phyloP scores from a whole-genome alignment of 192 early-diverging fungal species.

The Gaertneriomyces sp. region DNA sequence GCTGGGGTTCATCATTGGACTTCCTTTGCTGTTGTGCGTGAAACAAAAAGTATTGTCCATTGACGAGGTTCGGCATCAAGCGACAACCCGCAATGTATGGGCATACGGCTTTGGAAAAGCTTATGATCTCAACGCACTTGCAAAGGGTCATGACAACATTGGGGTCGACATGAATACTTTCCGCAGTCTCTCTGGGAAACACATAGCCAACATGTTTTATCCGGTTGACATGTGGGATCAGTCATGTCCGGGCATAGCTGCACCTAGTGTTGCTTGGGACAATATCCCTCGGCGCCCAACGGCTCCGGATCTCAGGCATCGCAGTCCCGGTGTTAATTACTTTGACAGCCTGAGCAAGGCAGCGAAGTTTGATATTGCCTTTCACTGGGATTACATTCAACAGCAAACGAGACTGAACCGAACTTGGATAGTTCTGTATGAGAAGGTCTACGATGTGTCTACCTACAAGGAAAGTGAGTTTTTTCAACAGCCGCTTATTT shows the following conservation, averaged over 20 bases:
- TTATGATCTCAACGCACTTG: constrained; percentile 28
- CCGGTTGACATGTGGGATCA: constrained; percentile 24
- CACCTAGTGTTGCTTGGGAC: constrained; percentile 37
- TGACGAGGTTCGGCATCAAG: constrained; percentile 32
- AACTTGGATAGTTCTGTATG: constrained; percentile 35
- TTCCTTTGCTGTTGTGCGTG: constrained; percentile 74
- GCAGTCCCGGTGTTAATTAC: not conserved
- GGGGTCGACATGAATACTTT: constrained; percentile 16
- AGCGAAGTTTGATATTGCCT: constrained; percentile 23
- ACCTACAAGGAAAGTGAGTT: constrained; percentile 21
- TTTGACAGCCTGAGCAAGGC: not conserved
- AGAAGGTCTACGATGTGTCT: constrained; percentile 42
- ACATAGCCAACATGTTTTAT: constrained; percentile 39
- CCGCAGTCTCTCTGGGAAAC: constrained; percentile 27
- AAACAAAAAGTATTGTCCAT: constrained; percentile 58
- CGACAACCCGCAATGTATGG: constrained; percentile 25
- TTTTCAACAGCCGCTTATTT: constrained; percentile 7
- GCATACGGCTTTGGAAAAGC: constrained; percentile 39
- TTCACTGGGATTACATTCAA: constrained; percentile 19
- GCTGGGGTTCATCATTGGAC: constrained; percentile 77
- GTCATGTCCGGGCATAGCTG: constrained; percentile 33
- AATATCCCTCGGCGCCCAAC: constrained; percentile 25
- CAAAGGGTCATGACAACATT: constrained; percentile 15
- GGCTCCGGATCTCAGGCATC: constrained; percentile 3
- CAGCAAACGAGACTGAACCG: constrained; percentile 26